phyloP scores from a whole-genome alignment of 768 basidiomycete genomes.

The Mycena crocata region DNA sequence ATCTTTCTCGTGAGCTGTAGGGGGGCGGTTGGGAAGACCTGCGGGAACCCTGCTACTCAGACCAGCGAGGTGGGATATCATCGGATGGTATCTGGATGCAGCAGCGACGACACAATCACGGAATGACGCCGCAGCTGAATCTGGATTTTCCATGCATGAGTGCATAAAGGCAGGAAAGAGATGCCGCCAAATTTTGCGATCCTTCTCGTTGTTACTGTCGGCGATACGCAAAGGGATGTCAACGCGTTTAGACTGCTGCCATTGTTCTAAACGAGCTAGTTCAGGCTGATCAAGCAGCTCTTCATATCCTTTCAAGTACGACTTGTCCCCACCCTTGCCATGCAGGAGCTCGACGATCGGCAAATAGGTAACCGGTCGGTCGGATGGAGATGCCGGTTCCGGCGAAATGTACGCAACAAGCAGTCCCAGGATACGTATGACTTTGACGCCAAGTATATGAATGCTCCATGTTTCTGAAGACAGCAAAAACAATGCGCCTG shows the following conservation, averaged over 20 bases:
- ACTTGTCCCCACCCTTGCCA: slow-evolving; percentile 56
- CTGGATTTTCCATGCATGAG: slow-evolving; percentile 61
- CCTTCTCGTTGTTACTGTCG: slow-evolving; percentile 75
- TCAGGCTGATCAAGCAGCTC: slow-evolving; percentile 75
- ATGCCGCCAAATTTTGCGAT: slow-evolving; percentile 80
- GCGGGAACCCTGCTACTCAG: slow-evolving; percentile 68
- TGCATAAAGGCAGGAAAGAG: slow-evolving; percentile 76
- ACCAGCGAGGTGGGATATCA: slow-evolving; percentile 80
- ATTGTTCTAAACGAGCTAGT: slow-evolving; percentile 70
- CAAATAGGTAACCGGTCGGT: slow-evolving; percentile 43
- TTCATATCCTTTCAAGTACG: slow-evolving; percentile 70
- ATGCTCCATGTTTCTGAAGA: slow-evolving; percentile 64
- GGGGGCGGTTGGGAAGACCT: slow-evolving; percentile 55
- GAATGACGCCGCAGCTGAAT: slow-evolving; percentile 59
- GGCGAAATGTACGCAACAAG: slow-evolving; percentile 59
- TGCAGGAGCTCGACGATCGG: slow-evolving; percentile 66
- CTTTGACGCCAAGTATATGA: slow-evolving; percentile 70
- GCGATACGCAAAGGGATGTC: slow-evolving; percentile 76
- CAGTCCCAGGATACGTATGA: slow-evolving; percentile 67
- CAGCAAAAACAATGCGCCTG: slow-evolving; percentile 81
- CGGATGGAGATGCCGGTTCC: slow-evolving; percentile 43
- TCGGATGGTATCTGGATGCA: slow-evolving; percentile 75
- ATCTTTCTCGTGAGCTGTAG: slow-evolving; percentile 58
- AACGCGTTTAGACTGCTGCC: slow-evolving; percentile 66
- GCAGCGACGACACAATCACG: slow-evolving; percentile 78